Evolutionary conservation across 2,329 filamentous ascomycete genomes (phyloP).

Genomic region (Cladophialophora yegresii): DNA sequence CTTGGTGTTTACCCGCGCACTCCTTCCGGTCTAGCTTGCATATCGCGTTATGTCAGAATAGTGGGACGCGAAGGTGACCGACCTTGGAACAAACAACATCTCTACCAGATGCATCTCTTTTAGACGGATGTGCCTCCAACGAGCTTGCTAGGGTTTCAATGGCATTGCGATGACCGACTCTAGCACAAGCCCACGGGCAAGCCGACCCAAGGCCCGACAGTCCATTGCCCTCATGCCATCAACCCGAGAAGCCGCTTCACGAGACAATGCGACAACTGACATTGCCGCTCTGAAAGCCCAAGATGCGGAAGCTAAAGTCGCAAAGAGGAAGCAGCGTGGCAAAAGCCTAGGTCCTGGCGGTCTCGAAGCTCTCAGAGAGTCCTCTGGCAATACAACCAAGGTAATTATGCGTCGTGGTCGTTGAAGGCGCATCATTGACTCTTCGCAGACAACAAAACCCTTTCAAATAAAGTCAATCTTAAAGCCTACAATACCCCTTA

Average conservation of each 20-base stretch:
- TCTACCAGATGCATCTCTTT: slow-evolving; percentile 19
- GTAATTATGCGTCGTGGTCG: slow-evolving; percentile 52
- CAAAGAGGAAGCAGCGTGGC: slow-evolving; percentile 73
- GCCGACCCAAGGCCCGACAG: slow-evolving; percentile 57
- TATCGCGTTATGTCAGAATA: background rate
- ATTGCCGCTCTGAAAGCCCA: slow-evolving; percentile 51
- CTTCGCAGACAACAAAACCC: slow-evolving; percentile 45
- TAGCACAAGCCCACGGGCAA: slow-evolving; percentile 10
- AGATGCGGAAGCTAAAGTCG: slow-evolving; percentile 43
- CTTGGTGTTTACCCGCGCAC: background rate
- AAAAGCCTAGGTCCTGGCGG: slow-evolving; percentile 96
- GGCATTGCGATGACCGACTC: slow-evolving; percentile 28
- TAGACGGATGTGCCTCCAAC: background rate
- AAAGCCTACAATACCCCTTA: slow-evolving; percentile 71
- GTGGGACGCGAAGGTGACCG: slow-evolving; percentile 26
- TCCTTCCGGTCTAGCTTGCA: background rate
- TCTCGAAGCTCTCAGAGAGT: slow-evolving; percentile 75
- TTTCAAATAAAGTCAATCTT: slow-evolving; percentile 68
- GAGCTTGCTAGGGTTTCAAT: slow-evolving; percentile 2
- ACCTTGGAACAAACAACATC: slow-evolving; percentile 20
- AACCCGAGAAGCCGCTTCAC: slow-evolving; percentile 55
- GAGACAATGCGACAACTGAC: slow-evolving; percentile 76
- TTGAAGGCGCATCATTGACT: slow-evolving; percentile 22
- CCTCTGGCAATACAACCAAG: slow-evolving; percentile 75
- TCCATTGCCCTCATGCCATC: slow-evolving; percentile 67